phyloP scores from a whole-genome alignment of 78 protist species.

The Guillardia theta region DNA sequence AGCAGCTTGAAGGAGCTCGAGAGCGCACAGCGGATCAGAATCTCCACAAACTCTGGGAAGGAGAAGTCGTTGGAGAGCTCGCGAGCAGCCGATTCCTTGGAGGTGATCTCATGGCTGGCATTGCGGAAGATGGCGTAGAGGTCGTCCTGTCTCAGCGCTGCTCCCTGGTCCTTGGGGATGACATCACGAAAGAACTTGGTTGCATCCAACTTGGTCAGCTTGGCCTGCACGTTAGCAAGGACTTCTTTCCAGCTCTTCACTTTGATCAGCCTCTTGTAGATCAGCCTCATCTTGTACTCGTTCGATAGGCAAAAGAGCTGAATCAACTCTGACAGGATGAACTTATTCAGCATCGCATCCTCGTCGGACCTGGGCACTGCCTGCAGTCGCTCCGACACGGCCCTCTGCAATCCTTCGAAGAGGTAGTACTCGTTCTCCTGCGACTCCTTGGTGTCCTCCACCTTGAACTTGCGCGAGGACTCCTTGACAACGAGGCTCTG shows the following conservation, averaged over 20 bases:
- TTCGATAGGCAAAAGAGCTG: not conserved
- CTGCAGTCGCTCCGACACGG: not conserved
- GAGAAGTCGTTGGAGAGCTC: not conserved
- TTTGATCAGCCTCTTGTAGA: not conserved
- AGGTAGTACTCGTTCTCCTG: not conserved
- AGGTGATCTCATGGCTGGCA: not conserved
- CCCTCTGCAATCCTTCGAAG: not conserved
- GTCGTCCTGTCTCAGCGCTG: not conserved
- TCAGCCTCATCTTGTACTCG: not conserved
- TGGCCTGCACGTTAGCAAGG: not conserved
- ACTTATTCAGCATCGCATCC: not conserved
- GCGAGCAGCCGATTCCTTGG: not conserved
- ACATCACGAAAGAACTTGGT: not conserved
- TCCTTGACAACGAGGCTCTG: not conserved
- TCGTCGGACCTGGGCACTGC: not conserved
- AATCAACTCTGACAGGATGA: not conserved
- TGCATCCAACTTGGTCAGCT: not conserved
- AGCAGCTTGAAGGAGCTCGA: not conserved
- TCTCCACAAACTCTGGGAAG: not conserved
- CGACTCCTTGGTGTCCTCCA: not conserved
- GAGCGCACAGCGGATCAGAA: not conserved
- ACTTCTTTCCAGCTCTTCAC: not conserved
- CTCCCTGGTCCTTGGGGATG: not conserved
- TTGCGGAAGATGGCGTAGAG: not conserved
- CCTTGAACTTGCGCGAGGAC: not conserved